Conservation (phyloP, 2,329 filamentous ascomycete species). For the Ophiocordyceps camponoti-leonardi region DNA sequence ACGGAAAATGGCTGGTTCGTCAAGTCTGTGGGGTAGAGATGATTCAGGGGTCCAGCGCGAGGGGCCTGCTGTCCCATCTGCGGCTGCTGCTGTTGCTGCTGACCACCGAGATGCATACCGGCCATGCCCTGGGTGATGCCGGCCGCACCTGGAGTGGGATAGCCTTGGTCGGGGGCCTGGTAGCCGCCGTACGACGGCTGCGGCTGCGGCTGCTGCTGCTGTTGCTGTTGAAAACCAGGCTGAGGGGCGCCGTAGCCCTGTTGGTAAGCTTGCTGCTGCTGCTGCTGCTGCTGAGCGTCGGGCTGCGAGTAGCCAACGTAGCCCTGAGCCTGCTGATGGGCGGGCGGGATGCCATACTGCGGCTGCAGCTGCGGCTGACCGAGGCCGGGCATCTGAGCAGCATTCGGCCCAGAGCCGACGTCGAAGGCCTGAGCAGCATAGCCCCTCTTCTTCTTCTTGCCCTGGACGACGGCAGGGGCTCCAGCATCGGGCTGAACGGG, state of each 20-base stretch:
- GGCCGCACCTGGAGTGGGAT: constrained; percentile 40
- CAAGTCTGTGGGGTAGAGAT: constrained; percentile 82
- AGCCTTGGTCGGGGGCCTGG: constrained; percentile 40
- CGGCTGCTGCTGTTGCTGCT: constrained; percentile 31
- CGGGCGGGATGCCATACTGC: constrained; percentile 29
- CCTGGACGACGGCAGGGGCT: constrained; percentile 21
- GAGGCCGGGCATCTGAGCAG: constrained; percentile 23
- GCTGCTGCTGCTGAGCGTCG: constrained; percentile 18
- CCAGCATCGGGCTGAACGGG: constrained; percentile 8
- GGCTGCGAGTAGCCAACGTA: constrained; percentile 45
- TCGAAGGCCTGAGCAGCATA: constrained; percentile 94
- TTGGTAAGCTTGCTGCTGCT: constrained; percentile 12
- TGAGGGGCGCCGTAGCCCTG: constrained; percentile 27
- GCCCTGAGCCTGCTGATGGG: constrained; percentile 21
- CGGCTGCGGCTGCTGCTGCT: constrained; percentile 7
- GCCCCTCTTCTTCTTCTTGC: constrained; percentile 78
- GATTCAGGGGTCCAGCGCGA: constrained; percentile 49
- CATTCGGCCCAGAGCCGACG: constrained; percentile 77
- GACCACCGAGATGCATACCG: constrained; percentile 58
- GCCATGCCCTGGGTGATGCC: constrained; percentile 74
- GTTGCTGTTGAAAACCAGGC: constrained; percentile 11
- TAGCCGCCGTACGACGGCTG: constrained; percentile 21
- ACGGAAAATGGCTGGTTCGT: constrained; percentile 89
- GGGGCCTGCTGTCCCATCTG: constrained; percentile 19
- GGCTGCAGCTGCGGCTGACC: constrained; percentile 12